Percentiles rank a stretch among this genome's conserved stretches.
Conservation (phyloP, 1,284 basidiomycete species). For the Ganoderma meredithae region DNA sequence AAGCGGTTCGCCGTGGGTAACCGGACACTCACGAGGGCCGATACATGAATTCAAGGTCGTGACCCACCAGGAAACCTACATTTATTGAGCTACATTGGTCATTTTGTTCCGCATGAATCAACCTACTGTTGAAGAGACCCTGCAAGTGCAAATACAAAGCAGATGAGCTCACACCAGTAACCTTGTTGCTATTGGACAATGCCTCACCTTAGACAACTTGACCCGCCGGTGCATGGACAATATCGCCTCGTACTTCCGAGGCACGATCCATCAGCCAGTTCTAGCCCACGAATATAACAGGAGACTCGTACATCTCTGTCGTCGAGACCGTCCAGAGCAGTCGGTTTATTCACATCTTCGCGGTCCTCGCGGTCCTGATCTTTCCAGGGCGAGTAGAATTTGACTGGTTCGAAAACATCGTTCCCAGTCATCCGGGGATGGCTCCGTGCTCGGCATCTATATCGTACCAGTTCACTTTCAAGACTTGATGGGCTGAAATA, state of each 20-base stretch:
- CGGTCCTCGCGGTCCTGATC: neutral
- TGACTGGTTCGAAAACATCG: neutral
- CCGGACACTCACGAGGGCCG: conserved; percentile 54
- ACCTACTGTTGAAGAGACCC: neutral
- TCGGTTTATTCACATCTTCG: neutral
- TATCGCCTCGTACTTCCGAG: conserved; percentile 52
- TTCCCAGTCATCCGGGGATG: neutral
- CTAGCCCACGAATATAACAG: neutral
- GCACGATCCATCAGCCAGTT: neutral
- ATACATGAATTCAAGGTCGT: conserved; percentile 57
- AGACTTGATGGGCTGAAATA: neutral
- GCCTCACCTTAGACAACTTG: conserved; percentile 60
- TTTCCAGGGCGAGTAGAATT: neutral
- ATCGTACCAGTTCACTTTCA: neutral
- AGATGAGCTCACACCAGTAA: neutral
- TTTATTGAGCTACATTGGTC: neutral
- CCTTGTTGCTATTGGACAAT: neutral
- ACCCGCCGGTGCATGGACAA: conserved; percentile 65
- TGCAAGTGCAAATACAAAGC: neutral
- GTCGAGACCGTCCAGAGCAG: neutral
- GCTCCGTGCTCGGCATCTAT: conserved; percentile 40
- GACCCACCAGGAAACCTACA: conserved; percentile 50
- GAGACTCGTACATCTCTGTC: neutral
- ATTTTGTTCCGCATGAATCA: neutral
- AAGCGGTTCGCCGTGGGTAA: neutral